Percentiles rank a stretch among this genome's conserved stretches.
Conservation (phyloP, 2,329 filamentous ascomycete species). For the Aspergillus puulaauensis region DNA sequence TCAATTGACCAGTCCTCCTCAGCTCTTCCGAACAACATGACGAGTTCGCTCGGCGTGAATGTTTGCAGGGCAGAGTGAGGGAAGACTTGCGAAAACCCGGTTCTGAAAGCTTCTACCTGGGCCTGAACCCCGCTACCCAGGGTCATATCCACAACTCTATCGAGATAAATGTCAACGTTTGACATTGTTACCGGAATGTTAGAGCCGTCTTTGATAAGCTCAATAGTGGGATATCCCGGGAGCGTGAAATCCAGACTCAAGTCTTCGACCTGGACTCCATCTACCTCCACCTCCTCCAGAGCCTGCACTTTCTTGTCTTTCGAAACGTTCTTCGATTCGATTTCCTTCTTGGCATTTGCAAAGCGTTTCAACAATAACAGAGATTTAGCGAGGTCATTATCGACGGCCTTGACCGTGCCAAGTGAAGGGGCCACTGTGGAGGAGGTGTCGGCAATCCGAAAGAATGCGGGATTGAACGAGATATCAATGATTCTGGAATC, state of each 20-base stretch:
- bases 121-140: conserved; percentile 82
- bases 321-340: conserved; percentile 71
- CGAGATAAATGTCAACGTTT: conserved; percentile 86
- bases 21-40: conserved; percentile 87
- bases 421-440: conserved; percentile 75
- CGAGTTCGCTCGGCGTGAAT: conserved; percentile 92
- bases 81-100: conserved; percentile 93
- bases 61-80: conserved; percentile 88
- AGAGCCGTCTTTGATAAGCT: conserved; percentile 73
- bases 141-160: conserved; percentile 88
- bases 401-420: conserved; percentile 84
- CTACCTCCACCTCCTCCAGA: conserved; percentile 68
- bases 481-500: conserved; percentile 97
- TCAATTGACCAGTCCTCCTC: conserved; percentile 98
- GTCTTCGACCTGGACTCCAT: conserved; percentile 79
- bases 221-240: conserved; percentile 84
- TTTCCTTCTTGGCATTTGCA: conserved; percentile 74
- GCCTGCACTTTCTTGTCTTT: conserved; percentile 69
- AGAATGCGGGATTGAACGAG: conserved; percentile 96
- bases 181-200: conserved; percentile 78
- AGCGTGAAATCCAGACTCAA: conserved; percentile 91
- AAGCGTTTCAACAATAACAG: conserved; percentile 86
- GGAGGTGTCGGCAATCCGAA: conserved; percentile 78
- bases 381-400: conserved; percentile 80
- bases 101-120: conserved; percentile 87